These are phyloP conservation scores for Leishmania tropica DNA, from an alignment of 208 protist genomes.

Conservation along the genomic window DNA sequence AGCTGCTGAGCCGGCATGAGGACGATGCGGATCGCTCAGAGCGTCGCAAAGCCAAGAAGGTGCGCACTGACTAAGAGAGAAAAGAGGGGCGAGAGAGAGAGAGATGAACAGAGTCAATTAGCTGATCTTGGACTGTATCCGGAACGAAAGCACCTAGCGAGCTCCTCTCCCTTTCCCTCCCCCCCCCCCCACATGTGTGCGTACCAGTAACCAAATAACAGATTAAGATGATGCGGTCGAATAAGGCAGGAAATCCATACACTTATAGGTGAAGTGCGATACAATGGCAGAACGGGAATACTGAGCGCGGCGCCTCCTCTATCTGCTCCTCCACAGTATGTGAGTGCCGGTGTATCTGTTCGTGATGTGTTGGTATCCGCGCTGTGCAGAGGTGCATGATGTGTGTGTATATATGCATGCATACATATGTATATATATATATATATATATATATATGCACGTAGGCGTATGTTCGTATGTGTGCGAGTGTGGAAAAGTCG, in stretches of 20 bases:
- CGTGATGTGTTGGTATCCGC: neutral
- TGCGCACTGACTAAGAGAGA: constrained; percentile 51
- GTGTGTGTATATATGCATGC: no score
- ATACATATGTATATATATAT: no score
- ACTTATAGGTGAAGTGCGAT: neutral
- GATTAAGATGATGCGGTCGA: neutral
- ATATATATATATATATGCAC: neutral
- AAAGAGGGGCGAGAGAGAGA: constrained; percentile 5
- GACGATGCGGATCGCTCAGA: constrained; percentile 37
- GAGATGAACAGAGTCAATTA: neutral
- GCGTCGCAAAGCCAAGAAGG: constrained; percentile 51
- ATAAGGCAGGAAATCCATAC: neutral
- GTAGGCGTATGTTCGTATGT: neutral
- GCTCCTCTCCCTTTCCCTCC: neutral
- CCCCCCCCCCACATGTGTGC: no score
- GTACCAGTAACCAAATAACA: neutral
- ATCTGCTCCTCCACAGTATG: neutral
- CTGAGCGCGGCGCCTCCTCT: neutral
- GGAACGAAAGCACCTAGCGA: neutral
- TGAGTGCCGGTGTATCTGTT: neutral
- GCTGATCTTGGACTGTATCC: neutral
- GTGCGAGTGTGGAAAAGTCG: neutral
- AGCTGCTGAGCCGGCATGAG: constrained; percentile 48
- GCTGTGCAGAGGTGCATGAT: neutral
- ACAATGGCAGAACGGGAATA: neutral